These are phyloP conservation scores for Ophiognomonia clavigignenti-juglandacearum DNA, from an alignment of 2,329 filamentous ascomycete species.

Conservation along the genomic window DNA sequence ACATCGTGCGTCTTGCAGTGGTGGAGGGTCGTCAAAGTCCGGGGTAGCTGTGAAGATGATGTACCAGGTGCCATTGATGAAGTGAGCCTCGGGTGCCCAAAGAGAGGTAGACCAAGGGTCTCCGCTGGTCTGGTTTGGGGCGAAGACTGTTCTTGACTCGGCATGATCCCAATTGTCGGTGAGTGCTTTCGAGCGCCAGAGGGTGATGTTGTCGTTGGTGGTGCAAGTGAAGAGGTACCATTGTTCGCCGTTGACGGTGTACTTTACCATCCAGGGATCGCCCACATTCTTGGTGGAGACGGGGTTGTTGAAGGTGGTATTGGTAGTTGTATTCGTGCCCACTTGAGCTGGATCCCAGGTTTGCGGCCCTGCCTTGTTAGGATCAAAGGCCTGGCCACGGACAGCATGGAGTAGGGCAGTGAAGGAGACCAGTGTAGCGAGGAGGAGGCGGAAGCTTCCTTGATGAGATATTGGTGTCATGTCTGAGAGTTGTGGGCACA, in stretches of 20 bases:
- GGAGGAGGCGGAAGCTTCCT: neutral
- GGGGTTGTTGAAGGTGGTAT: slow-evolving; percentile 34
- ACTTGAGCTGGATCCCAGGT: slow-evolving; percentile 27
- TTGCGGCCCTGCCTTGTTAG: slow-evolving; percentile 23
- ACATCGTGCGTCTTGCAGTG: slow-evolving; percentile 29
- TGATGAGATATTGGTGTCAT: neutral
- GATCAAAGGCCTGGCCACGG: slow-evolving; percentile 25
- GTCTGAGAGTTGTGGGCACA: too few species aligned
- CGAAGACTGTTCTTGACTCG: slow-evolving; percentile 31
- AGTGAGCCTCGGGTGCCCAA: slow-evolving; percentile 32
- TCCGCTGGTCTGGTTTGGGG: slow-evolving; percentile 25
- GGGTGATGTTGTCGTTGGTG: slow-evolving; percentile 34
- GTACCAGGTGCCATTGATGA: slow-evolving; percentile 28
- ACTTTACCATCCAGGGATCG: slow-evolving; percentile 34
- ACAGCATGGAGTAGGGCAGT: slow-evolving; percentile 16
- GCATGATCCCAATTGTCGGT: slow-evolving; percentile 36
- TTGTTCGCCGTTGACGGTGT: slow-evolving; percentile 26
- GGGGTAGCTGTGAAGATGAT: slow-evolving; percentile 30
- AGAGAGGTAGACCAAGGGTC: slow-evolving; percentile 31
- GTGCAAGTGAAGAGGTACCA: slow-evolving; percentile 37
- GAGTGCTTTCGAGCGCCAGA: slow-evolving; percentile 29
- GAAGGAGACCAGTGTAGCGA: slow-evolving; percentile 6
- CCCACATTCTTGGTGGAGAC: slow-evolving; percentile 33
- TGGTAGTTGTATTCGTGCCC: slow-evolving; percentile 30
- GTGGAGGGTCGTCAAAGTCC: slow-evolving; percentile 28